Conservation (phyloP, 192 early-diverging fungal genomes). For the Coemansia sp. region DNA sequence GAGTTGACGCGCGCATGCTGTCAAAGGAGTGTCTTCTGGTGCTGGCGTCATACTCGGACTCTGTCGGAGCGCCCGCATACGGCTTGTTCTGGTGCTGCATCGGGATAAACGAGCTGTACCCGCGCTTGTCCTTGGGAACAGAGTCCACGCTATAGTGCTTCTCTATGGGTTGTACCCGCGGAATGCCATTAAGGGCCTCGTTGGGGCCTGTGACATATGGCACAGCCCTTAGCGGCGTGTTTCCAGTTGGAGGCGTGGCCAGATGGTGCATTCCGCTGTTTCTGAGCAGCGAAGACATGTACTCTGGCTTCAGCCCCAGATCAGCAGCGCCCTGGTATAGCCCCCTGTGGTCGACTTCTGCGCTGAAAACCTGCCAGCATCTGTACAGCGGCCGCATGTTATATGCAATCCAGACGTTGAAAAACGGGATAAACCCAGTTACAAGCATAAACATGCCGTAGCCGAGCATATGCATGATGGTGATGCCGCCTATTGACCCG, state of each 20-base stretch:
- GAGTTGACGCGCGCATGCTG: constrained; percentile 27
- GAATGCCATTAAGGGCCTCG: background rate
- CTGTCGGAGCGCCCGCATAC: background rate
- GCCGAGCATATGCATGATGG: constrained; percentile 21
- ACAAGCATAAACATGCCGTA: constrained; percentile 16
- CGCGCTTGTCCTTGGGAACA: constrained; percentile 9
- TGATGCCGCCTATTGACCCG: constrained; percentile 19
- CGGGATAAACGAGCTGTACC: constrained; percentile 45
- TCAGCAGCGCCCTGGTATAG: constrained; percentile 32
- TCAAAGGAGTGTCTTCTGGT: constrained; percentile 28
- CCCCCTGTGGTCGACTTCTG: constrained; percentile 27
- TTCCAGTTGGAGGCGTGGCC: constrained; percentile 2
- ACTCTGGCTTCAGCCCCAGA: constrained; percentile 21
- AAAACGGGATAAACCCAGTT: constrained; percentile 43
- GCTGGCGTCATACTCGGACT: constrained; percentile 15
- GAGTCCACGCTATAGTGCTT: constrained; percentile 11
- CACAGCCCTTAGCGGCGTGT: background rate
- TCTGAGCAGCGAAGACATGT: background rate
- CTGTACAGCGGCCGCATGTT: constrained; percentile 30
- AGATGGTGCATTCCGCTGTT: constrained; percentile 9
- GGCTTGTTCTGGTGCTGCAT: constrained; percentile 5
- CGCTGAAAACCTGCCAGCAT: constrained; percentile 44
- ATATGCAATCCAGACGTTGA: constrained; percentile 39
- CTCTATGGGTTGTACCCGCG: background rate
- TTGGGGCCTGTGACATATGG: background rate